Base-by-base conservation (phyloP, 305 asterid genomes). In the Plantago lanceolata region DNA sequence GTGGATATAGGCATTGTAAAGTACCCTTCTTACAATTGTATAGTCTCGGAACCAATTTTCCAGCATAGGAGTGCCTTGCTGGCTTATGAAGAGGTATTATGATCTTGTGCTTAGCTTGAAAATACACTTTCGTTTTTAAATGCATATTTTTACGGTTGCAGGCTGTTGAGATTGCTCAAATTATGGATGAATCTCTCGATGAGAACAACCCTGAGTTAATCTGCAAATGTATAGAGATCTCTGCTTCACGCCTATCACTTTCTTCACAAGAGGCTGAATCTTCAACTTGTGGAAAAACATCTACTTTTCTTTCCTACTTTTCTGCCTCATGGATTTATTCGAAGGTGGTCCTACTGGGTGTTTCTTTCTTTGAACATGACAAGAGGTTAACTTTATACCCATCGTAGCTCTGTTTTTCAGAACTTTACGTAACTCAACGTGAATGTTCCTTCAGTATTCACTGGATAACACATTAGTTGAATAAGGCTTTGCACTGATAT, bases 111-210 rank as follows among this genome's bases (percentile, higher is more conserved):
- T 35, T 45, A 65, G 61, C 48, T 8, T 58, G 45, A 37, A 50
- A 57, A 44, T 40, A 54, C 44, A 19, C 9, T 53, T 24, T 63
- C 48, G 61, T 73, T 40, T 60, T 60, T 60, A 59, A 62, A 44
- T 64, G 40, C 62, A 16, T 47, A 21, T 60, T 16, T 16, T 60
- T 66, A 69, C 69, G 64, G 57, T 71, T 67, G 49, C 78, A 93
- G 99, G 96, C 97, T 58, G 75, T 89, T 62, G 99, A 85, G 78
- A 75, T 93, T 73, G 89, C 96, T 65, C 99, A 93, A 78, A 71
- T 84, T 66, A 87, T 83, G 91, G 87, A 82, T 63, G 95, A 93
- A 72, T 84, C 82, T 61, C 83, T 93, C 73, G 90, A 84, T 19
- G 80, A 80, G 68, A 74, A 78, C 71, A 78, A 93, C 50, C 18